Evolutionary conservation across 305 asterid genomes (phyloP).

Genomic region (Plantago coronopus): DNA sequence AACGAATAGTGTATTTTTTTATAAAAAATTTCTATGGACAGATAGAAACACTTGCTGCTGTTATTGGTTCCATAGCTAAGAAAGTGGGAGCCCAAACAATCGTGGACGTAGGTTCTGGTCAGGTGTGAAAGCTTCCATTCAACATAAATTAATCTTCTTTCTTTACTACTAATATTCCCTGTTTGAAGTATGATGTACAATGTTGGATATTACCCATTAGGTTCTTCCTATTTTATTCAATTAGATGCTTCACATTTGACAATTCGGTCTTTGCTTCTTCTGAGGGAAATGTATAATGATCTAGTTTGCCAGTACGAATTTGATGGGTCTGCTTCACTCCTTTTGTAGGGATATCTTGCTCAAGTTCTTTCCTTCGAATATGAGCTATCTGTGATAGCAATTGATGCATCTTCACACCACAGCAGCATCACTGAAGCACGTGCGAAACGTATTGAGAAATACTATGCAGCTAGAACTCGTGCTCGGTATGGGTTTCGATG

Average conservation of each 20-base stretch:
- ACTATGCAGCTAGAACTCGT: conserved; percentile 61
- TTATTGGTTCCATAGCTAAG: conserved; percentile 50
- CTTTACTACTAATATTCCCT: not conserved
- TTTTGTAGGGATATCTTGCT: conserved; percentile 78
- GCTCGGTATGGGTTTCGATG: conserved; percentile 38
- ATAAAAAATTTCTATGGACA: conserved; percentile 40
- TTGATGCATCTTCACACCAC: conserved; percentile 86
- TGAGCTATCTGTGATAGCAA: conserved; percentile 72
- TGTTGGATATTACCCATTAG: too few relatives aligned
- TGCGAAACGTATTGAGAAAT: conserved; percentile 66
- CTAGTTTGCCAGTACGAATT: not conserved
- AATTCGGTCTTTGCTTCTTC: not conserved
- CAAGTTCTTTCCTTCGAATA: conserved; percentile 87
- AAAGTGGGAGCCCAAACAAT: conserved; percentile 51
- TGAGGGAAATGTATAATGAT: not conserved
- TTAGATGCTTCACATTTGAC: not conserved
- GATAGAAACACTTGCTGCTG: conserved; percentile 74
- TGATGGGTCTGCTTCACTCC: conserved; percentile 15
- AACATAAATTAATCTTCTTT: not conserved
- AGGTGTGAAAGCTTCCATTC: conserved; percentile 41
- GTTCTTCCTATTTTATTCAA: not conserved
- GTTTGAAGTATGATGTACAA: not conserved
- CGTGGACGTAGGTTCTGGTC: conserved; percentile 91
- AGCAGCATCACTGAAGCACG: conserved; percentile 76
- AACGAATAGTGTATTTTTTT: conserved; percentile 21